Evolutionary conservation across 306 rosid genomes (phyloP), one percentile per base, ranked within the genome.

Genomic region (Prunus kanzakura): DNA sequence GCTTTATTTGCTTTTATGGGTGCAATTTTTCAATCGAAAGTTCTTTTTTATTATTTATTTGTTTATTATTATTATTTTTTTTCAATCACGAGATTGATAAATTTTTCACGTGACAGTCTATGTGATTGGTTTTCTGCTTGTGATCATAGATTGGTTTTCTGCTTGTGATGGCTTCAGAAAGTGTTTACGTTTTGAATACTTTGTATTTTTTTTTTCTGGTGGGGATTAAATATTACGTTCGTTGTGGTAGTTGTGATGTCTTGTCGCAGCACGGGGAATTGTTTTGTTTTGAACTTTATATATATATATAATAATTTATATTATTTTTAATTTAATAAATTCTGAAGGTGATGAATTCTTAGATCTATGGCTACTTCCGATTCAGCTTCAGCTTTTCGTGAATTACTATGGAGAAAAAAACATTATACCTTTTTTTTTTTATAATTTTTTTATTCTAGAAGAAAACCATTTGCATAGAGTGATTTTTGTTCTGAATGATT

Each of bases 181-280:
- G 25, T 55, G 18, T 62, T 32, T 19, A 41, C 7, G 10, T 57
- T 58, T 30, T 72, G 57, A 73, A 58, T 2, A 7, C 25, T 38
- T 29, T 11, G 70, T 27, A 10, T 25, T 25, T 4, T 63, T 11
- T 49, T 11, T 58, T 47, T 22, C 16, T 32, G 16, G 49, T 22
- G 64, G 35, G 56, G 32, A 46, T 72, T 45, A n/a, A 29, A n/a
- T 71, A 56, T 62, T 49, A 27, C 35, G 72, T 72, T 60, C 63
- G 79, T 72, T 79, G 76, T 49, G 78, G 84, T 69, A 47, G 87
- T 80, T 62, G 79, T 67, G 25, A 23, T 61, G 84, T 84, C 87
- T 45, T 72, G 51, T 84, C 87, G 0, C 9, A 77, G 20, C 62
- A 52, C 50, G 30, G 61, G 75, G 11, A 69, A 51, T n/a, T 51